Conservation (phyloP, 1,284 basidiomycete species). For the Pholiota adiposa region DNA sequence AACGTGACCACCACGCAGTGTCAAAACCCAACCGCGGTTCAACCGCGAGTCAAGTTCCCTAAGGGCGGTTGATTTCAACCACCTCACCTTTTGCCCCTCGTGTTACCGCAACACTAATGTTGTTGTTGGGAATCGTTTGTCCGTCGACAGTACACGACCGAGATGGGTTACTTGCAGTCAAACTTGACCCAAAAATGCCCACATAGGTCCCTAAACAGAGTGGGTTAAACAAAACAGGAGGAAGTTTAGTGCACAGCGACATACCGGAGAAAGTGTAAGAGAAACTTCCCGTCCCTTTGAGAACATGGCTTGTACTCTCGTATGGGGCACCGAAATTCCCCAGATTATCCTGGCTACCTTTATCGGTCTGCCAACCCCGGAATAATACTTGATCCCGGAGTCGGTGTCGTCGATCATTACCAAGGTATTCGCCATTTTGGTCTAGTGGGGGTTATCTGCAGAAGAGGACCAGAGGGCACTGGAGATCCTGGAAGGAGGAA, state of each 20-base stretch:
- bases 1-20: no score
- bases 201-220: conserved; percentile 6
- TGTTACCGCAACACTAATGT: conserved; percentile 16
- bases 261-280: conserved; percentile 8
- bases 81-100: no score
- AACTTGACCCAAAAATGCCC: conserved; percentile 3
- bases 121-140: conserved; percentile 16
- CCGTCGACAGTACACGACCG: conserved; percentile 31
- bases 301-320: conserved; percentile 8
- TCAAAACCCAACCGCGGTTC: no score
- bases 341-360: conserved; percentile 5
- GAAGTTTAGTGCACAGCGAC: neutral
- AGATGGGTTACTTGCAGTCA: conserved; percentile 16
- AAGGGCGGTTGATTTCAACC: no score
- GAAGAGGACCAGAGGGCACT: no score
- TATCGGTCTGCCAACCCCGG: conserved; percentile 6
- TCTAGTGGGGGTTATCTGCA: no score
- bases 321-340: conserved; percentile 13
- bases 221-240: neutral
- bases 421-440: neutral
- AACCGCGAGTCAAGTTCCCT: no score
- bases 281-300: conserved; percentile 9
- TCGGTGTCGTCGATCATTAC: conserved; percentile 12
- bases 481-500: no score
- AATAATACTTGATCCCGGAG: conserved; percentile 2